Percentiles rank a stretch among this genome's conserved stretches.
These are phyloP conservation scores for Neostapfia colusana DNA, from an alignment of 176 grass and related monocot genomes.

Conservation along the genomic window DNA sequence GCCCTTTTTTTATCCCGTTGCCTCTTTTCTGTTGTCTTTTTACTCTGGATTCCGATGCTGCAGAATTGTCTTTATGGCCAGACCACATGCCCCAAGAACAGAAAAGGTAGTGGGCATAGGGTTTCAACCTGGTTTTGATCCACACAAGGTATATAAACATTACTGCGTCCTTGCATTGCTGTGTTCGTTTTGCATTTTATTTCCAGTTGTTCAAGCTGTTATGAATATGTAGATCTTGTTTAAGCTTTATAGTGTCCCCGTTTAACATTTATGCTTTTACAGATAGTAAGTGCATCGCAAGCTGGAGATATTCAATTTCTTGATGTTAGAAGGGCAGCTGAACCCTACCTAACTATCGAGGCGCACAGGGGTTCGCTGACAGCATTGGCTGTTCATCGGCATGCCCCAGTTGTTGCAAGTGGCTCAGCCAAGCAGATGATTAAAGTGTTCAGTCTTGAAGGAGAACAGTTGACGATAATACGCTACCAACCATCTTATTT, in stretches of 20 bases:
- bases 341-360: slow-evolving; percentile 60
- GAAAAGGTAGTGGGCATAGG: slow-evolving; percentile 86
- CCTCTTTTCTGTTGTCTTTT: neutral
- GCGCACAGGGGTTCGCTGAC: slow-evolving; percentile 70
- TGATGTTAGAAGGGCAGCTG: slow-evolving; percentile 66
- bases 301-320: slow-evolving; percentile 88
- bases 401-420: slow-evolving; percentile 69
- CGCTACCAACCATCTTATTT: slow-evolving; percentile 70
- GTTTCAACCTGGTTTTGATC: slow-evolving; percentile 91
- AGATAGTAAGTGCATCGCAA: slow-evolving; percentile 84
- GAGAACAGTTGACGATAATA: slow-evolving; percentile 57
- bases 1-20: neutral
- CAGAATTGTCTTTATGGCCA: slow-evolving; percentile 62
- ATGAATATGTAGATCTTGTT: neutral
- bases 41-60: slow-evolving; percentile 15
- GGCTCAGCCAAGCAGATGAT: slow-evolving; percentile 77
- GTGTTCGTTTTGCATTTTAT: slow-evolving; percentile 21
- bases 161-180: slow-evolving; percentile 9
- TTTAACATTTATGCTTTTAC: slow-evolving; percentile 28
- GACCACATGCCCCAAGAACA: slow-evolving; percentile 72
- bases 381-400: slow-evolving; percentile 66
- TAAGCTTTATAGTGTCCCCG: slow-evolving; percentile 26
- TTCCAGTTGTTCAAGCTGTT: neutral
- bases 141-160: slow-evolving; percentile 58
- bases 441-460: slow-evolving; percentile 68